Conservation (phyloP, 2,329 filamentous ascomycete species). For the Chaetomium olivaceum region DNA sequence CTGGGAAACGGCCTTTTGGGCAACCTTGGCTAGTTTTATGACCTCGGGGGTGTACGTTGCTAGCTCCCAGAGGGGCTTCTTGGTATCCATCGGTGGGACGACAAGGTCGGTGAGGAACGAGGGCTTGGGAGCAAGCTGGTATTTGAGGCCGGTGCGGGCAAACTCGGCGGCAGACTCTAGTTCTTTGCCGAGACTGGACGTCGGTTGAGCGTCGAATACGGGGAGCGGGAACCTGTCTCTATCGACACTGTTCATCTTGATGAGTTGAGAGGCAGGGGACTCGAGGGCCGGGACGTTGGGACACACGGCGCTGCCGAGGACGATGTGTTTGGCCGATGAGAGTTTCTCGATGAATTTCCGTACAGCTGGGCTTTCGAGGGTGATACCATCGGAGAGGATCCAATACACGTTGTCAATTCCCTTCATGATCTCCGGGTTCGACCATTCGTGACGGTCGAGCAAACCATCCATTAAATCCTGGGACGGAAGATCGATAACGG, state of each 20-base stretch:
- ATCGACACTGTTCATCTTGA: slow-evolving; percentile 72
- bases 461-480: slow-evolving; percentile 69
- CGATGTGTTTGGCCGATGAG: slow-evolving; percentile 66
- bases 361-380: slow-evolving; percentile 53
- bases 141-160: slow-evolving; percentile 47
- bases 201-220: slow-evolving; percentile 57
- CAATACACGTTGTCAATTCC: slow-evolving; percentile 73
- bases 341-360: slow-evolving; percentile 68
- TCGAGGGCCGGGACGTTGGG: slow-evolving; percentile 74
- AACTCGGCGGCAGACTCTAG: slow-evolving; percentile 13
- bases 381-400: slow-evolving; percentile 72
- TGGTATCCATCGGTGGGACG: slow-evolving; percentile 51
- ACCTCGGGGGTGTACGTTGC: slow-evolving; percentile 41
- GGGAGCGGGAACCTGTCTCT: slow-evolving; percentile 71
- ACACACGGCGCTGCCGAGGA: slow-evolving; percentile 73
- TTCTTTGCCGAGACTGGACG: slow-evolving; percentile 24
- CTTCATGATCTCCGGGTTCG: slow-evolving; percentile 62
- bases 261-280: slow-evolving; percentile 64
- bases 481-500: slow-evolving; percentile 77
- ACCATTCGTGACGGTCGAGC: slow-evolving; percentile 71
- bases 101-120: slow-evolving; percentile 49
- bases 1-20: slow-evolving; percentile 44
- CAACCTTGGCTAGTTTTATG: slow-evolving; percentile 53
- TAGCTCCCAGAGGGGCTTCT: slow-evolving; percentile 44
- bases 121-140: slow-evolving; percentile 51